Evolutionary conservation across 345 rosid species (phyloP).

Genomic region (Brassica rapa): DNA sequence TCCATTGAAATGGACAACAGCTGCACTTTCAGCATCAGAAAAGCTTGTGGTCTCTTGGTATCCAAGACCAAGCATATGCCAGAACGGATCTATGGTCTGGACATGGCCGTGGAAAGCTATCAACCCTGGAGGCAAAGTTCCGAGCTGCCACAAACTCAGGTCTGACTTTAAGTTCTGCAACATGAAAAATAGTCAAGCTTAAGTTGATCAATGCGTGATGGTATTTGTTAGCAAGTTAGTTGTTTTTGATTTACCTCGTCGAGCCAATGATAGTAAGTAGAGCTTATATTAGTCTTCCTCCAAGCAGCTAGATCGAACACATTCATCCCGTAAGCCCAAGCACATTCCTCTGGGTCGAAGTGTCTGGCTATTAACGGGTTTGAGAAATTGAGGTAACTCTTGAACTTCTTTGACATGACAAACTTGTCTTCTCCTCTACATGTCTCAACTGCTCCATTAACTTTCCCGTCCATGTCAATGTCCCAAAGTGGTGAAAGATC

Average conservation of each 20-base stretch:
- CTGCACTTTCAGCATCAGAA: slow-evolving; percentile 68
- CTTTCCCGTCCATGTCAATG: slow-evolving; percentile 86
- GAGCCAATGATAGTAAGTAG: slow-evolving; percentile 85
- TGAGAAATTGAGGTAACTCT: slow-evolving; percentile 90
- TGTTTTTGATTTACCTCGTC: slow-evolving; percentile 59
- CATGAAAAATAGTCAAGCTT: neutral
- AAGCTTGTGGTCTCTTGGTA: slow-evolving; percentile 82
- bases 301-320: slow-evolving; percentile 85
- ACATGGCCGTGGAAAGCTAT: slow-evolving; percentile 95
- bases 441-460: slow-evolving; percentile 92
- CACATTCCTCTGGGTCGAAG: slow-evolving; percentile 82
- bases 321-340: slow-evolving; percentile 99
- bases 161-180: slow-evolving; percentile 92
- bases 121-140: slow-evolving; percentile 90
- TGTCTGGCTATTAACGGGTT: slow-evolving; percentile 63
- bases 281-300: slow-evolving; percentile 90
- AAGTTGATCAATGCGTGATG: neutral
- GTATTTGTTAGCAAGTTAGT: neutral
- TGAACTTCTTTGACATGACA: slow-evolving; percentile 83
- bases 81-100: slow-evolving; percentile 81
- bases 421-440: slow-evolving; percentile 78
- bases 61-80: slow-evolving; percentile 98
- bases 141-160: slow-evolving; percentile 96
- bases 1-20: slow-evolving; percentile 92
- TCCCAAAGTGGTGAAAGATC: slow-evolving; percentile 96